These are phyloP conservation scores for Talaromyces rugulosus DNA, from an alignment of 2,329 filamentous ascomycete genomes.

Conservation along the genomic window DNA sequence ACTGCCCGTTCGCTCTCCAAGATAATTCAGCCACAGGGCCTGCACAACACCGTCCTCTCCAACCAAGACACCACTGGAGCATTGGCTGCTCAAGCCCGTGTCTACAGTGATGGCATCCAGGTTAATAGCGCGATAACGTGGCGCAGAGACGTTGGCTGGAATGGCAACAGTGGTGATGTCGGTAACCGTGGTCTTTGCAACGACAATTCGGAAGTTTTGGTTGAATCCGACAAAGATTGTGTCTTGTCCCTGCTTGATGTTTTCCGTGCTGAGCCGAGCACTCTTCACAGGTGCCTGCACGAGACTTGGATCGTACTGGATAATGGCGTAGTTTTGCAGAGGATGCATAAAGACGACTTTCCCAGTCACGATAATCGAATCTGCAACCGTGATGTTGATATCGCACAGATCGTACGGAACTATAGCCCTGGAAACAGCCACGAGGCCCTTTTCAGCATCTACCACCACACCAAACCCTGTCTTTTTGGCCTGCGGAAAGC, in stretches of 20 bases:
- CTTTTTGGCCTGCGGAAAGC: slow-evolving; percentile 92
- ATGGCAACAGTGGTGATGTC: slow-evolving; percentile 97
- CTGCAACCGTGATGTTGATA: slow-evolving; percentile 91
- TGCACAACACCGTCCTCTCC: slow-evolving; percentile 88
- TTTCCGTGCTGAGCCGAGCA: slow-evolving; percentile 73
- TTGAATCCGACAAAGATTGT: slow-evolving; percentile 99
- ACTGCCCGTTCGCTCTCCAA: slow-evolving; percentile 77
- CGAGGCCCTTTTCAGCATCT: slow-evolving; percentile 90
- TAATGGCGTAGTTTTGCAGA: slow-evolving; percentile 91
- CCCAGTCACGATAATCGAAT: slow-evolving; percentile 89
- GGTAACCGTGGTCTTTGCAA: slow-evolving; percentile 89
- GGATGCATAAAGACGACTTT: slow-evolving; percentile 96
- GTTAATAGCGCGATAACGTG: slow-evolving; percentile 90
- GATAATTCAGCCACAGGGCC: slow-evolving; percentile 93
- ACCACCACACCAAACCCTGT: slow-evolving; percentile 97
- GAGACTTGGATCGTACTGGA: slow-evolving; percentile 88
- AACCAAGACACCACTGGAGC: slow-evolving; percentile 88
- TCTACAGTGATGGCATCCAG: slow-evolving; percentile 97
- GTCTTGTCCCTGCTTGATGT: slow-evolving; percentile 86
- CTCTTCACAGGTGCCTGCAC: slow-evolving; percentile 93
- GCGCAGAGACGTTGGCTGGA: slow-evolving; percentile 85
- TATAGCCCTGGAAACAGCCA: slow-evolving; percentile 88
- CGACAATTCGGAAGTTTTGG: slow-evolving; percentile 86
- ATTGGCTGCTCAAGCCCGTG: slow-evolving; percentile 84
- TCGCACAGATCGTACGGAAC: slow-evolving; percentile 97